Percentiles rank a stretch among this genome's conserved stretches.
Evolutionary conservation across 352 stramenopile species (phyloP).

Genomic region (Phytophthora idaei): DNA sequence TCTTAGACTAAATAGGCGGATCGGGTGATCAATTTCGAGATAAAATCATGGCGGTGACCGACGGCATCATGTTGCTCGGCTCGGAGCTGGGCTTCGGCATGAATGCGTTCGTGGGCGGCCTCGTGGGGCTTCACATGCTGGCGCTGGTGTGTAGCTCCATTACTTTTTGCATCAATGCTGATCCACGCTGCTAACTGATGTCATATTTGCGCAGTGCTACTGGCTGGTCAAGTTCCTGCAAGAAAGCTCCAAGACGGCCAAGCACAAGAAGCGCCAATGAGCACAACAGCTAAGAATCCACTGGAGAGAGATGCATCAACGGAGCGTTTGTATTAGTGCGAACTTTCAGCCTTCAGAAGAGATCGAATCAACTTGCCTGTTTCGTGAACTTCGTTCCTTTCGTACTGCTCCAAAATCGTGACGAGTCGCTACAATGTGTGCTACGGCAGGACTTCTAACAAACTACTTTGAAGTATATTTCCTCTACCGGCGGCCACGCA

Average conservation of each 20-base stretch:
- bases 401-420: neutral
- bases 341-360: constrained; percentile 2
- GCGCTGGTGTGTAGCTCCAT: constrained; percentile 49
- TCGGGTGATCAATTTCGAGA: neutral
- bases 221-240: constrained; percentile 73
- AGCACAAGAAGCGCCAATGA: constrained; percentile 73
- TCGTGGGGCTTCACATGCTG: constrained; percentile 76
- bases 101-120: constrained; percentile 69
- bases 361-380: constrained; percentile 1
- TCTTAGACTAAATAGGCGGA: constrained; percentile 6
- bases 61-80: constrained; percentile 42
- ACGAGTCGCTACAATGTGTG: neutral
- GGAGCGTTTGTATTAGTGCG: constrained; percentile 10
- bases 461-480: neutral
- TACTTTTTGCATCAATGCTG: neutral
- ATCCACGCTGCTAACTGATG: constrained; percentile 5
- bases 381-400: neutral
- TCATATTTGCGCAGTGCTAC: constrained; percentile 39
- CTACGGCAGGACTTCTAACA: constrained; percentile 9
- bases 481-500: constrained; percentile 31
- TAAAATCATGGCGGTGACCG: constrained; percentile 12
- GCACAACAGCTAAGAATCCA: neutral
- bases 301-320: constrained; percentile 1
- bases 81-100: constrained; percentile 56
- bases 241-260: constrained; percentile 51